These are phyloP conservation scores for Aspergillus heteromorphus DNA, from an alignment of 495 filamentous ascomycete species.

Conservation along the genomic window DNA sequence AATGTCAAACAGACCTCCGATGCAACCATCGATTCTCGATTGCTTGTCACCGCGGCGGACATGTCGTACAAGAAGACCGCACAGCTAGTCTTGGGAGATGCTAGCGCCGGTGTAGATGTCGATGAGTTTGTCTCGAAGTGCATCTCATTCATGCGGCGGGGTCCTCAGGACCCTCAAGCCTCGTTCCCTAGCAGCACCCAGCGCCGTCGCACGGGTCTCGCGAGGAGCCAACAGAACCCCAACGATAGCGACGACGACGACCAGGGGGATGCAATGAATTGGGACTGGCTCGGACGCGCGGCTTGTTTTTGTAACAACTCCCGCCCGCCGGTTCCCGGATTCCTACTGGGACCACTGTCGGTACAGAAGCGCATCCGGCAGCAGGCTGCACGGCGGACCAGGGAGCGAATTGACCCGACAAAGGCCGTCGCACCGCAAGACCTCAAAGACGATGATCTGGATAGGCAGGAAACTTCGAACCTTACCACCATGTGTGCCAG, in stretches of 20 bases:
- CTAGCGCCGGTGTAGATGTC: conserved; percentile 70
- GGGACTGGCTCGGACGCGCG: conserved; percentile 73
- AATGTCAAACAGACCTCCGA: conserved; percentile 89
- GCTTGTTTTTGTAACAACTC: conserved; percentile 67
- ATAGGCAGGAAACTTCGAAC: conserved; percentile 66
- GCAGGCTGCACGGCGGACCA: conserved; percentile 57
- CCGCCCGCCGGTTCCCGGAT: conserved; percentile 73
- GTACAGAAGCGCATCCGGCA: conserved; percentile 77
- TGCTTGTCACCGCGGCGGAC: conserved; percentile 74
- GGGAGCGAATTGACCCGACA: conserved; percentile 55
- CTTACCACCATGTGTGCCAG: conserved; percentile 64
- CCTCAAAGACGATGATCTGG: conserved; percentile 63
- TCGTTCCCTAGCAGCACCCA: conserved; percentile 20
- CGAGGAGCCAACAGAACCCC: conserved; percentile 29
- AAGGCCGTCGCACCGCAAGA: conserved; percentile 69
- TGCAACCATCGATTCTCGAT: conserved; percentile 80
- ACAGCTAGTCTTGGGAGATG: conserved; percentile 63
- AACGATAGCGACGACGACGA: conserved; percentile 57
- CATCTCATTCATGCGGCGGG: conserved; percentile 76
- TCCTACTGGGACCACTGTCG: conserved; percentile 84
- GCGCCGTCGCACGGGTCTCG: conserved; percentile 23
- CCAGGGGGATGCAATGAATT: conserved; percentile 73
- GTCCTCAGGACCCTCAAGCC: conserved; percentile 26
- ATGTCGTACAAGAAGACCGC: conserved; percentile 67
- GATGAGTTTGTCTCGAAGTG: conserved; percentile 94